These are phyloP conservation scores for Daedaleopsis sinensis DNA, from an alignment of 768 basidiomycete species.

Conservation along the genomic window DNA sequence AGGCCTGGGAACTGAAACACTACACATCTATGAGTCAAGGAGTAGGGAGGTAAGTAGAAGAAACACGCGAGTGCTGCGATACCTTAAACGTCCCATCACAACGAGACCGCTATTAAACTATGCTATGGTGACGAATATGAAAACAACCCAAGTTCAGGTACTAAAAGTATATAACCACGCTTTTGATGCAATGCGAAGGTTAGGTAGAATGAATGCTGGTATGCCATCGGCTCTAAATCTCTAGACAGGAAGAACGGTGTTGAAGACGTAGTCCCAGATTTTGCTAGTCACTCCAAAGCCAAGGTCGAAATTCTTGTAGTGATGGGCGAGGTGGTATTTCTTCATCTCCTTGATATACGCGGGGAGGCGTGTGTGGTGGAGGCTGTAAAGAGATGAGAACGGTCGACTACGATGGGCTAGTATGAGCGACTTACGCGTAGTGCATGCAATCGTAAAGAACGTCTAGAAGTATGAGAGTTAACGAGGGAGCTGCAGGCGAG, in stretches of 20 bases:
- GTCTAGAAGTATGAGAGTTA: slow-evolving; percentile 44
- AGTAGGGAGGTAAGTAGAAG: slow-evolving; percentile 4
- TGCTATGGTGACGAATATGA: slow-evolving; percentile 2
- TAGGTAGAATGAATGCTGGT: background rate
- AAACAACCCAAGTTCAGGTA: slow-evolving; percentile 4
- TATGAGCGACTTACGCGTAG: slow-evolving; percentile 64
- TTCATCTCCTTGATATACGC: slow-evolving; percentile 91
- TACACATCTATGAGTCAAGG: background rate
- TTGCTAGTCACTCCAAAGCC: slow-evolving; percentile 98
- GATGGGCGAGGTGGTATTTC: slow-evolving; percentile 96
- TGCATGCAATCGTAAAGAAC: slow-evolving; percentile 90
- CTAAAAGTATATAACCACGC: background rate
- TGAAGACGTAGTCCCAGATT: slow-evolving; percentile 93
- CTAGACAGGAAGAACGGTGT: slow-evolving; percentile 73
- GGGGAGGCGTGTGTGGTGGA: slow-evolving; percentile 88
- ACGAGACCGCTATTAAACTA: slow-evolving; percentile 1
- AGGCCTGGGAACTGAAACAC: background rate
- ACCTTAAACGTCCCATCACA: too few species aligned
- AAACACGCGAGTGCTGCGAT: too few species aligned
- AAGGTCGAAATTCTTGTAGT: slow-evolving; percentile 98
- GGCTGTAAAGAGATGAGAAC: slow-evolving; percentile 38
- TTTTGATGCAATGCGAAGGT: background rate
- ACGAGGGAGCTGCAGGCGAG: slow-evolving; percentile 12
- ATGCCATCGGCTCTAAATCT: background rate
- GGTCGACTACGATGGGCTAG: background rate